Base-by-base conservation (phyloP, 495 filamentous ascomycete genomes). In the Saxophila tyrrhenica region DNA sequence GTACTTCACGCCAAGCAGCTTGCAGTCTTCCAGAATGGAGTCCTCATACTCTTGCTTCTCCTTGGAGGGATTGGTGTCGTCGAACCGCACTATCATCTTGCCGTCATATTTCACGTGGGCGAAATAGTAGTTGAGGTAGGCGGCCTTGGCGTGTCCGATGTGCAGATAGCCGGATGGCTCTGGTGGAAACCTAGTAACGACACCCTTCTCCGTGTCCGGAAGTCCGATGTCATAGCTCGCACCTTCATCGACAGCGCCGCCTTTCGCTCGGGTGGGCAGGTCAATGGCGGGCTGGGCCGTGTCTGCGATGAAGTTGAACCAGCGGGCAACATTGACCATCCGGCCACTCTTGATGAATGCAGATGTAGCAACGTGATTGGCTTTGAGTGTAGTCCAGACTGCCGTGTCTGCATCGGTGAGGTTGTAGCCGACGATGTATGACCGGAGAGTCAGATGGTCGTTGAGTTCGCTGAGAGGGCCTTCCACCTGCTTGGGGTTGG, bases 111-210 rank as follows among this genome's bases (percentile, higher is more conserved):
- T 84, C 66, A 86, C 81, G 62, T 95, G 86, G 13, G 89, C 90
- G 56, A 95, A 95, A 77, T 89, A 95, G 64, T 95, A 88, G 69
- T 89, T 92, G 41, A 96, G 78, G 41, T 95, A 74, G 11, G 89
- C 90, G 13, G 90, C 90, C 70, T 95, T 95, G 49, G 87, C 87
- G 69, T 95, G 90, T 50, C 90, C 90, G 54, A 95, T 94, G 69
- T 95, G 89, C 29, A 95, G 81, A 61, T 95, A 95, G 23, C 89
- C 89, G 79, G 91, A 95, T 57, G 92, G 92, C 81, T 98, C 92
- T 0, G 92, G 92, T 16, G 91, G 83, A 73, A 98, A 98, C 56
- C 94, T 75, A 22, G 88, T 92, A 24, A 97, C 87, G 24, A 97
- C 90, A 8, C 92, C 92, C 66, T 92, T 86, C 29, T 87, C 87